Percentiles rank a stretch among this genome's conserved stretches.
Conservation (phyloP, 208 protist species). For the Leptomonas pyrrhocoris region DNA sequence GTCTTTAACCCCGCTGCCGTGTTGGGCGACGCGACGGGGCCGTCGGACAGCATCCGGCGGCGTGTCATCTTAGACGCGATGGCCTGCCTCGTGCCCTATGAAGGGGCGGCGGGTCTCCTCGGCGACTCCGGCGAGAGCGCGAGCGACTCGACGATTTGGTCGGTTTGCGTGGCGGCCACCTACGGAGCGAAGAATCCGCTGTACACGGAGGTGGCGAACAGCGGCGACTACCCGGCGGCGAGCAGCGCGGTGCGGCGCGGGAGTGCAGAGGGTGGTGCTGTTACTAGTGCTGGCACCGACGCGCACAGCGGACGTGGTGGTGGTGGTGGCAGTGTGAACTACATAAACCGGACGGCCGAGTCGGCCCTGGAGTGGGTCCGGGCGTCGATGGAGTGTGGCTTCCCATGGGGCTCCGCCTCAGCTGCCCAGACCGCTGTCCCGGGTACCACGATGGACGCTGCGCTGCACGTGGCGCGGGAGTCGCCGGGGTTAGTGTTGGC, state of each 20-base stretch:
- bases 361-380: constrained; percentile 13
- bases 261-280: neutral
- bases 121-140: neutral
- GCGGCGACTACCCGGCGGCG: neutral
- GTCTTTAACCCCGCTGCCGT: constrained; percentile 24
- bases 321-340: neutral
- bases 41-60: constrained; percentile 16
- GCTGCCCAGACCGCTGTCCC: constrained; percentile 7
- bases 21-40: constrained; percentile 8
- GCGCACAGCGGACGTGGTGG: neutral
- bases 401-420: constrained; percentile 40
- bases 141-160: constrained; percentile 5
- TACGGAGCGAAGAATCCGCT: constrained; percentile 4
- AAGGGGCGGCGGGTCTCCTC: neutral
- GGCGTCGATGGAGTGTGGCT: constrained; percentile 33
- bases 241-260: neutral
- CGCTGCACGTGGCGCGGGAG: constrained; percentile 13
- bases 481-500: constrained; percentile 55
- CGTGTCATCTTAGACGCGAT: constrained; percentile 23
- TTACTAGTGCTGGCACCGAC: neutral
- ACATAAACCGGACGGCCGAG: neutral
- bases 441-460: constrained; percentile 27
- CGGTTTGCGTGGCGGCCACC: constrained; percentile 33
- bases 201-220: neutral
- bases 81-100: constrained; percentile 29